Percentiles rank a stretch among this genome's conserved stretches.
phyloP scores from a whole-genome alignment of 192 early-diverging fungal genomes.

The Kappamyces sp. region DNA sequence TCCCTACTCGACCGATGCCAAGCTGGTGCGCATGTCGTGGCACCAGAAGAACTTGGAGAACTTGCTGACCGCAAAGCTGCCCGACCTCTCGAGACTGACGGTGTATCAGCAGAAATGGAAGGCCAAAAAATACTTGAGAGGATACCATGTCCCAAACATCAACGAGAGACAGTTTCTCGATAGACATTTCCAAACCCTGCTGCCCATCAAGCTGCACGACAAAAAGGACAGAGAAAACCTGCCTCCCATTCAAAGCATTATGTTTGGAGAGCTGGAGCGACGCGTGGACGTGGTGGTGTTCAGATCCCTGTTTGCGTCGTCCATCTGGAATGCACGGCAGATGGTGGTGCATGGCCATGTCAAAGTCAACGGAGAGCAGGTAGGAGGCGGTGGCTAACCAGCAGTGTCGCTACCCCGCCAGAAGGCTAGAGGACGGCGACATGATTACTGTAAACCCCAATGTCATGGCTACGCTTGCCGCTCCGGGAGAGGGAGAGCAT shows the following conservation, averaged over 20 bases:
- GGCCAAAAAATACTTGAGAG: constrained; percentile 85
- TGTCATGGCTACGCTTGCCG: constrained; percentile 46
- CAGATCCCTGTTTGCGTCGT: constrained; percentile 82
- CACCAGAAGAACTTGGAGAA: constrained; percentile 88
- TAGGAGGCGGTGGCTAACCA: constrained; percentile 26
- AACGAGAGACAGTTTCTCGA: constrained; percentile 68
- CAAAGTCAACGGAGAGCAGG: constrained; percentile 83
- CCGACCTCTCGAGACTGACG: constrained; percentile 37
- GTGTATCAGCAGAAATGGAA: constrained; percentile 93
- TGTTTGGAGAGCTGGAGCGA: constrained; percentile 84
- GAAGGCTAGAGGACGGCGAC: constrained; percentile 83
- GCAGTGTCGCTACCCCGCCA: constrained; percentile 70
- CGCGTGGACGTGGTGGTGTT: constrained; percentile 91
- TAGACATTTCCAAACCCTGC: constrained; percentile 34
- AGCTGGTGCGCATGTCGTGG: constrained; percentile 93
- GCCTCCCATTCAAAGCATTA: constrained; percentile 55
- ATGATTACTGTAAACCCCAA: constrained; percentile 76
- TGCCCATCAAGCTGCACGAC: constrained; percentile 33
- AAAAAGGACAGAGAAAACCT: constrained; percentile 27
- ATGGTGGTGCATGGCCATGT: constrained; percentile 83
- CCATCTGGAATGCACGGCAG: constrained; percentile 79
- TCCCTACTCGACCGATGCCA: constrained; percentile 35
- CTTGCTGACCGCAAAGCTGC: constrained; percentile 53
- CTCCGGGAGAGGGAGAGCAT: not conserved
- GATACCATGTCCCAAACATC: constrained; percentile 90